Base-by-base conservation (phyloP, 306 rosid genomes). In the Mimosa bimucronata region DNA sequence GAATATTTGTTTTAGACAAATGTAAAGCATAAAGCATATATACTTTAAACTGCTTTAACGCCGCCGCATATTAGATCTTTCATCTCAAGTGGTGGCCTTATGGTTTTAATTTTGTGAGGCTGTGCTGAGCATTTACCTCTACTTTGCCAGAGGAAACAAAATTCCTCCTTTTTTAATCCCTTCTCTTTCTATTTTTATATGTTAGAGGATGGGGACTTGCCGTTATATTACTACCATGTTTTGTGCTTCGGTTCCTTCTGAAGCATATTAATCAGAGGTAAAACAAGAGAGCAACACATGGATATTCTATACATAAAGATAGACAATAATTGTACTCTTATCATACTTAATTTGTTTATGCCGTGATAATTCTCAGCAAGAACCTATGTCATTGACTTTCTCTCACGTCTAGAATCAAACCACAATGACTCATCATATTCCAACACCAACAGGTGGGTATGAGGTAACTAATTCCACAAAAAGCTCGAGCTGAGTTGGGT, bases 31-130 rank as follows among this genome's bases (percentile, higher is more conserved):
- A 84, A 90, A 91, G 92, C 92, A 91, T 91, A 89, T 89, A 87
- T 87, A 89, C 94, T 92, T 90, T 92, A 82, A 75, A 79, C 81
- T 81, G 84, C 92, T 92, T 89, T 91, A 78, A 82, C 84, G 94
- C 89, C 89, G 85, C 81, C 81, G 67, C 67, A 61, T 55, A 53
- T 89, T 81, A 50, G 86, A 81, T 87, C 90, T 86, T 84, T 77
- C 71, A 76, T 45, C 5, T 2, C 38, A 45, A 45, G 66, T 50
- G 5, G 86, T 85, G 82, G 70, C 46, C 80, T 77, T 79, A 76
- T 71, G 70, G 78, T 76, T 78, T 34, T 34, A 34, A 34, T 34
- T 34, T 77, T 61, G 72, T 77, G 79, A 74, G 82, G 34, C 26
- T 46, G 75, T 89, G 89, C 85, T 53, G 53, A 52, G 66, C 77